phyloP scores from a whole-genome alignment of 306 rosid genomes.

The Hippophae gyantsensis region DNA sequence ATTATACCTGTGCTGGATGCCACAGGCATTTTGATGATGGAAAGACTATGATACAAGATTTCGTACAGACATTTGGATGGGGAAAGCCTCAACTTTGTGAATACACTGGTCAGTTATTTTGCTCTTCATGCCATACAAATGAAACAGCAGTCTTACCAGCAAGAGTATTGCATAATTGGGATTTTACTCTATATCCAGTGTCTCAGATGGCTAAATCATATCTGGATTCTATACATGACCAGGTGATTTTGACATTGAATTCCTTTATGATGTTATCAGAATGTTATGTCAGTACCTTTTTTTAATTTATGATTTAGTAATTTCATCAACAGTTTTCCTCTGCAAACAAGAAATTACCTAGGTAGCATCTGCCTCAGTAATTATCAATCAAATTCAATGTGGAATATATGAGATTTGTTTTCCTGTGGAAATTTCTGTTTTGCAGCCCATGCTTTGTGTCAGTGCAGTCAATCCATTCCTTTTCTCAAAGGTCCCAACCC shows the following conservation, averaged over 20 bases:
- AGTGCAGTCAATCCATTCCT: constrained; percentile 97
- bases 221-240: constrained; percentile 90
- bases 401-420: neutral
- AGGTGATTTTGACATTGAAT: constrained; percentile 42
- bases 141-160: constrained; percentile 92
- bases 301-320: neutral
- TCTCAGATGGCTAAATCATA: constrained; percentile 90
- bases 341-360: neutral
- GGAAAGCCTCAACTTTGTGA: constrained; percentile 94
- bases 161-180: constrained; percentile 92
- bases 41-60: constrained; percentile 57
- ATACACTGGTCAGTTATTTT: constrained; percentile 81
- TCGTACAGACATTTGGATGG: constrained; percentile 91
- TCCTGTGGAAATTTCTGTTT: constrained; percentile 25
- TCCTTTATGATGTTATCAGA: constrained; percentile 6
- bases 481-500: constrained; percentile 85
- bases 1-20: constrained; percentile 89
- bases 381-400: constrained; percentile 4
- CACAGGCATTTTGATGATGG: constrained; percentile 80
- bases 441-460: constrained; percentile 99
- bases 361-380: constrained; percentile 6
- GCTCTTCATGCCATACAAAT: constrained; percentile 88
- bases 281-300: constrained; percentile 4
- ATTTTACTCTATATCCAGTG: constrained; percentile 64
- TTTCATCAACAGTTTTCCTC: neutral